These are phyloP conservation scores for Stagonosporopsis chrysanthemi DNA, from an alignment of 2,329 filamentous ascomycete species.

Conservation along the genomic window DNA sequence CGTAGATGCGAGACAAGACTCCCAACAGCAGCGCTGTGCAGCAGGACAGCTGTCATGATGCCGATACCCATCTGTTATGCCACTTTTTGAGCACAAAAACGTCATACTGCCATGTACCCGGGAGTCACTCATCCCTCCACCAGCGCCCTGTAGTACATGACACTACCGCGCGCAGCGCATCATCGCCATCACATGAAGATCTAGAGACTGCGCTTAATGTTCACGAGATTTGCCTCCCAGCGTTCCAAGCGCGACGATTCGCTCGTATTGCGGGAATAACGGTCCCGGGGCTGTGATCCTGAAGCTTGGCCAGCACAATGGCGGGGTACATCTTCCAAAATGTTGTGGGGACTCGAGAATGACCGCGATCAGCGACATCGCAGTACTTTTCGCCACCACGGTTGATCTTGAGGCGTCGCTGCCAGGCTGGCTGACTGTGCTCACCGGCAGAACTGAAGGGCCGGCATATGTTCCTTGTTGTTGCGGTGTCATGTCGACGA, in stretches of 20 bases:
- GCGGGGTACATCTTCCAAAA: constrained; percentile 12
- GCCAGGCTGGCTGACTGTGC: constrained; percentile 7
- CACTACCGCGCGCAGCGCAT: constrained; percentile 1
- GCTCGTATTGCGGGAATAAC: constrained; percentile 22
- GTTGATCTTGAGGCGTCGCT: constrained; percentile 6
- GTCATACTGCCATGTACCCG: not conserved
- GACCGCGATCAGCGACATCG: constrained; percentile 6
- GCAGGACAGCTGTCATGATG: not conserved
- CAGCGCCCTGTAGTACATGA: constrained; percentile 6
- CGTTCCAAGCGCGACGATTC: constrained; percentile 6
- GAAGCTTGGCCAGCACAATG: constrained; percentile 5
- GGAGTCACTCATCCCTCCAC: not conserved
- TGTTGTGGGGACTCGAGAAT: too few species aligned
- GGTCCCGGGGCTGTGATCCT: constrained; percentile 6
- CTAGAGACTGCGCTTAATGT: not conserved
- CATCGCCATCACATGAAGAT: constrained; percentile 11
- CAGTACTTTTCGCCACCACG: constrained; percentile 9
- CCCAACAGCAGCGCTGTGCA: not conserved
- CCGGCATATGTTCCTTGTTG: constrained; percentile 9
- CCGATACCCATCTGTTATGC: not conserved
- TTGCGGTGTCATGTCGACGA: not conserved
- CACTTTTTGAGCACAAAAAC: not conserved
- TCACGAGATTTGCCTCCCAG: constrained; percentile 18
- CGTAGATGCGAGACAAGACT: not conserved
- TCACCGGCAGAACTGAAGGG: constrained; percentile 4